A percentile compares a stretch with the other conserved stretches of the same genome.
phyloP scores from a whole-genome alignment of 352 stramenopile species.

The Peronospora destructor region DNA sequence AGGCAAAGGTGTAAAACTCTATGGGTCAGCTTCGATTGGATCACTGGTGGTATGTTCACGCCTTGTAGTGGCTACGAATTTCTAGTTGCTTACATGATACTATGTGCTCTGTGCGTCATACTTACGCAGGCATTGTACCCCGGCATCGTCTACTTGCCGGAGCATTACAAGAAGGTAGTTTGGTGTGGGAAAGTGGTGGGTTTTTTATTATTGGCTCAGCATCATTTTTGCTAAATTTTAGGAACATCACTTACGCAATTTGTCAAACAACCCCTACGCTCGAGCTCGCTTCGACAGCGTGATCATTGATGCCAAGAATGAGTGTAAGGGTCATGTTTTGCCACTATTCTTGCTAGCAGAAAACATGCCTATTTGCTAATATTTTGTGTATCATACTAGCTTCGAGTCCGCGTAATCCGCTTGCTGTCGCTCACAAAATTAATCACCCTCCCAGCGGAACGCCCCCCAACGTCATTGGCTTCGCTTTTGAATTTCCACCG shows the following conservation, averaged over 20 bases:
- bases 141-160: conserved; percentile 72
- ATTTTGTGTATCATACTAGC: conserved; percentile 27
- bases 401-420: conserved; percentile 47
- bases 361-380: conserved; percentile 2
- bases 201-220: neutral
- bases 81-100: neutral
- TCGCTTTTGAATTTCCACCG: conserved; percentile 74
- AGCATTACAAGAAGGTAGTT: conserved; percentile 80
- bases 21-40: conserved; percentile 50
- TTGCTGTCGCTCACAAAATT: conserved; percentile 81
- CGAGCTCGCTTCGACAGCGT: conserved; percentile 81
- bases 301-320: conserved; percentile 80
- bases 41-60: conserved; percentile 51
- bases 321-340: conserved; percentile 33
- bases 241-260: conserved; percentile 52
- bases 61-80: conserved; percentile 1
- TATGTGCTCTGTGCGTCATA: neutral
- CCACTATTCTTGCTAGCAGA: neutral
- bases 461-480: conserved; percentile 71
- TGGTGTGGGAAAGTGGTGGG: neutral
- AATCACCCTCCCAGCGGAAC: conserved; percentile 70
- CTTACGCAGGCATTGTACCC: conserved; percentile 55
- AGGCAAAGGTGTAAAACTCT: conserved; percentile 68
- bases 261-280: conserved; percentile 73
- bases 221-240: conserved; percentile 1